Evolutionary conservation across 352 stramenopile species (phyloP).

Genomic region (Pythium brassicae): DNA sequence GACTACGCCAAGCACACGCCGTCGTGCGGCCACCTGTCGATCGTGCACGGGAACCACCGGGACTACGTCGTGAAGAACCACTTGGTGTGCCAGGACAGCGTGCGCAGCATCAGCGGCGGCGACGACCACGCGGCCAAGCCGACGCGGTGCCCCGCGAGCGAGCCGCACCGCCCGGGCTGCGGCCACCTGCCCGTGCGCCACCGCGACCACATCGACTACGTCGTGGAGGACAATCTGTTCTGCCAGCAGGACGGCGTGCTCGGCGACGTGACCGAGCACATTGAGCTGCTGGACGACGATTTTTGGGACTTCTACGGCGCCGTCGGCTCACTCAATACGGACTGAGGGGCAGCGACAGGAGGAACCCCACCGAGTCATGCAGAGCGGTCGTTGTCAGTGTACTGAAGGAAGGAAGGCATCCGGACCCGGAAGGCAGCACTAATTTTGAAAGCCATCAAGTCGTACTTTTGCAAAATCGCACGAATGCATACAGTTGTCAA

Average conservation of each 20-base stretch:
- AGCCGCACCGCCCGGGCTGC: slow-evolving; percentile 60
- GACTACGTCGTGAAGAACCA: slow-evolving; percentile 84
- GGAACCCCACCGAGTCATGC: no score
- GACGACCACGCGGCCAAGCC: slow-evolving; percentile 13
- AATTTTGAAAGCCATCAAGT: no score
- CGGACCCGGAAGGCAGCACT: no score
- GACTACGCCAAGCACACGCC: slow-evolving; percentile 60
- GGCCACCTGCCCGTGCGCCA: slow-evolving; percentile 71
- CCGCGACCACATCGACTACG: slow-evolving; percentile 80
- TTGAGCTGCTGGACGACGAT: slow-evolving; percentile 71
- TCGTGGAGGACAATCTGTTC: slow-evolving; percentile 77
- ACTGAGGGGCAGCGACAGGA: slow-evolving; percentile 9
- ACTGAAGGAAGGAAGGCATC: no score
- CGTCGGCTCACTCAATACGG: slow-evolving; percentile 50
- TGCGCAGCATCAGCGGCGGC: slow-evolving; percentile 26
- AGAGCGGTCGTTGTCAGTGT: no score
- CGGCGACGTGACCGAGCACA: slow-evolving; percentile 44
- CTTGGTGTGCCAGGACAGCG: slow-evolving; percentile 69
- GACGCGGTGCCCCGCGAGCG: slow-evolving; percentile 22
- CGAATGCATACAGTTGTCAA: no score
- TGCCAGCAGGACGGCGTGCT: slow-evolving; percentile 61
- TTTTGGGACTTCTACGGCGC: slow-evolving; percentile 84
- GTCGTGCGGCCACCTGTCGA: slow-evolving; percentile 68
- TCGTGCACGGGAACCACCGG: slow-evolving; percentile 72
- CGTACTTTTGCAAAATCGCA: no score